A percentile compares a stretch with the other conserved stretches of the same genome.
These are phyloP conservation scores for Tulasnella sp. DNA, from an alignment of 768 basidiomycete species.

Conservation along the genomic window DNA sequence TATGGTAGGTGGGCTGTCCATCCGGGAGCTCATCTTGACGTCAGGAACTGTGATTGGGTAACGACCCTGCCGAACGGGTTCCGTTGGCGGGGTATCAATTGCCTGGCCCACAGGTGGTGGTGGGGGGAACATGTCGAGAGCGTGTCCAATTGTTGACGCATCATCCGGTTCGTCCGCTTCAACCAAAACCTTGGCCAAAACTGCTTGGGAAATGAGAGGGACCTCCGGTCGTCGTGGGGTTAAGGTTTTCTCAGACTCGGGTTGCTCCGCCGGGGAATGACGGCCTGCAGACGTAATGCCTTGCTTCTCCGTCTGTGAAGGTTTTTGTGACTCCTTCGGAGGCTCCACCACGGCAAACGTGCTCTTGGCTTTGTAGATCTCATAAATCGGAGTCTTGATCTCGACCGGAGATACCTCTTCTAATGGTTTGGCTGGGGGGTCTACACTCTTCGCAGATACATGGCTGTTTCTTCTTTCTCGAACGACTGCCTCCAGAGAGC, in stretches of 20 bases:
- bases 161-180: slow-evolving; percentile 11
- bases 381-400: background rate
- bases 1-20: slow-evolving; percentile 6
- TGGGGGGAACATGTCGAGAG: slow-evolving; percentile 10
- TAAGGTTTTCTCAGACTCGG: background rate
- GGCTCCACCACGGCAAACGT: background rate
- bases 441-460: background rate
- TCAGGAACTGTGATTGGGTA: slow-evolving; percentile 7
- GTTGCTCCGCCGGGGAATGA: background rate
- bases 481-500: background rate
- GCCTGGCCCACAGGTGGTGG: slow-evolving; percentile 8
- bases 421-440: background rate
- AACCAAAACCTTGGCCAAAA: background rate
- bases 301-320: background rate
- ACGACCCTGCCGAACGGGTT: slow-evolving; percentile 13
- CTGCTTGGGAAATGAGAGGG: slow-evolving; percentile 4
- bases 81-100: background rate
- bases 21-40: background rate
- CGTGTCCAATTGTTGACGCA: slow-evolving; percentile 19
- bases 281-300: background rate
- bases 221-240: background rate
- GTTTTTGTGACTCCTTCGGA: background rate
- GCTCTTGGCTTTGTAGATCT: slow-evolving; percentile 1
- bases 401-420: background rate
- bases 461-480: background rate